Conservation (phyloP, 768 basidiomycete species). For the Sporobolomyces pararoseus region DNA sequence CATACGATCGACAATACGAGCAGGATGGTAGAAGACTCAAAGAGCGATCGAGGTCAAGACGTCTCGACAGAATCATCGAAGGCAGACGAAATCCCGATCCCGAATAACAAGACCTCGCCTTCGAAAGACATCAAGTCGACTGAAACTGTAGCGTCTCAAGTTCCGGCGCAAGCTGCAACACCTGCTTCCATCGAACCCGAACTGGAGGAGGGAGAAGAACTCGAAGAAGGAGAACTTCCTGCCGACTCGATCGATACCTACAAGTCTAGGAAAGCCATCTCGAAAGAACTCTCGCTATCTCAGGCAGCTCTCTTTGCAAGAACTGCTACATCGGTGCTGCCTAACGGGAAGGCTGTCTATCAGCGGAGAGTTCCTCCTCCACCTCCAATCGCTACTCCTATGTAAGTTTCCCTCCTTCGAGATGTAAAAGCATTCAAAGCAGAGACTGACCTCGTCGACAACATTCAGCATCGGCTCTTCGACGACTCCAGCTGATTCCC, state of each 20-base stretch:
- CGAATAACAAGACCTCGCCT: too few species aligned
- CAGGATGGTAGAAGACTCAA: too few species aligned
- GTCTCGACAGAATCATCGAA: too few species aligned
- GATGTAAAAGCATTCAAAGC: too few species aligned
- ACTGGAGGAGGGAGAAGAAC: neutral
- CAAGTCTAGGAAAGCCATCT: neutral
- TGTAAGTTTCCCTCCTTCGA: neutral
- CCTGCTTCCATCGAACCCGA: neutral
- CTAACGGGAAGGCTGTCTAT: conserved; percentile 6
- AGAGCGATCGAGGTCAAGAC: too few species aligned
- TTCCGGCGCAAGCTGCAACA: too few species aligned
- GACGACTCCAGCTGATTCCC: neutral
- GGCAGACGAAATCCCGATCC: too few species aligned
- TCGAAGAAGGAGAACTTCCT: conserved; percentile 27
- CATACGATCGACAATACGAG: too few species aligned
- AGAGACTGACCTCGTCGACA: neutral
- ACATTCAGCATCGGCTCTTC: neutral
- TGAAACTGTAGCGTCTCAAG: too few species aligned
- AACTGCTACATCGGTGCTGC: neutral
- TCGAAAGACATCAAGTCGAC: too few species aligned
- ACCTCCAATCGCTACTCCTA: neutral
- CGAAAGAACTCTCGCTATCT: neutral
- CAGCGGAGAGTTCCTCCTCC: neutral
- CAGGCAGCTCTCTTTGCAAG: neutral
- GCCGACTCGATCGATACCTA: neutral